phyloP scores from a whole-genome alignment of 2,329 filamentous ascomycete species.

The Cladosporium sp. region DNA sequence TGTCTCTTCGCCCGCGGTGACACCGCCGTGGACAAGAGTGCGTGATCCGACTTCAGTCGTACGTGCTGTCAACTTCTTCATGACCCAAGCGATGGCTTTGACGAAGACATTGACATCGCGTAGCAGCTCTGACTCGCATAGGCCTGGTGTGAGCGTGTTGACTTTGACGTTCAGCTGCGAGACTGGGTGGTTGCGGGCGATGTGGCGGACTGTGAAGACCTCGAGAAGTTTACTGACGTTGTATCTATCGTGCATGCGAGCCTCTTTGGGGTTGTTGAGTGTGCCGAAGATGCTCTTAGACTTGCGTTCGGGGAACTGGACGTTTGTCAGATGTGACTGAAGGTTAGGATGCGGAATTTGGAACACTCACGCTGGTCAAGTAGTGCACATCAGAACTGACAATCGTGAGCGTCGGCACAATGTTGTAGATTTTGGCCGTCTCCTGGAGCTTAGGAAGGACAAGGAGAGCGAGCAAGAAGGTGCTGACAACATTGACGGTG shows the following conservation, averaged over 20 bases:
- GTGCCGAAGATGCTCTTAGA: slow-evolving; percentile 33
- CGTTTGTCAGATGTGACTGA: neutral
- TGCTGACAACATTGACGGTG: slow-evolving; percentile 52
- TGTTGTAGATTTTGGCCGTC: slow-evolving; percentile 32
- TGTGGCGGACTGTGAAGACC: slow-evolving; percentile 40
- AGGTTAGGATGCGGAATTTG: neutral
- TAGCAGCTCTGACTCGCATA: slow-evolving; percentile 47
- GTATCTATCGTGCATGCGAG: slow-evolving; percentile 42
- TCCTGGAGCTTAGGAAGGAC: slow-evolving; percentile 50
- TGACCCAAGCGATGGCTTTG: slow-evolving; percentile 12
- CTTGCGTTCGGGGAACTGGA: slow-evolving; percentile 35
- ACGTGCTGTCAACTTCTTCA: slow-evolving; percentile 29
- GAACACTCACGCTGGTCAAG: slow-evolving; percentile 28
- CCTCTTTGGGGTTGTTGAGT: slow-evolving; percentile 34
- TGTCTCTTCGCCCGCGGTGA: slow-evolving; percentile 13
- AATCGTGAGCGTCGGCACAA: slow-evolving; percentile 35
- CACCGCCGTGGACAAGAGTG: slow-evolving; percentile 38
- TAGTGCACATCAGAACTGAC: slow-evolving; percentile 43
- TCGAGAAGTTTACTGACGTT: slow-evolving; percentile 46
- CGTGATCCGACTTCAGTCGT: slow-evolving; percentile 39
- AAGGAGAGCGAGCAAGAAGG: slow-evolving; percentile 47
- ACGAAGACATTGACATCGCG: slow-evolving; percentile 31
- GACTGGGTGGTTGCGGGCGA: slow-evolving; percentile 22
- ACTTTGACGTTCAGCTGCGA: slow-evolving; percentile 40
- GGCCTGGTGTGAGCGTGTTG: slow-evolving; percentile 51